Evolutionary conservation across 106 monocot species (phyloP).

Genomic region (Cymbidium sinense): DNA sequence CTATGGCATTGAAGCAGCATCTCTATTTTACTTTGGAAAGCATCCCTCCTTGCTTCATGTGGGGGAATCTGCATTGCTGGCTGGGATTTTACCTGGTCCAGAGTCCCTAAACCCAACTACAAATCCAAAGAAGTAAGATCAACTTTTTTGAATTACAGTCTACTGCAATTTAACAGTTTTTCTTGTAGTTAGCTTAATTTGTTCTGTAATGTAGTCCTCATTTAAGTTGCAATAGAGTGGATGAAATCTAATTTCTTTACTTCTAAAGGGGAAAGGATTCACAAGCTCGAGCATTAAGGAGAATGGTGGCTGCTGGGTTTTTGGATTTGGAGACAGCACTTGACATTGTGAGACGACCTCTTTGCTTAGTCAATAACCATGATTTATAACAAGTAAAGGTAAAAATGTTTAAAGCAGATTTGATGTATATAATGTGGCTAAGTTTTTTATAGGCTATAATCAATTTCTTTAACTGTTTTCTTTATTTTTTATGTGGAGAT

Average conservation of each 20-base stretch:
- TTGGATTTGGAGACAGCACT: conserved; percentile 41
- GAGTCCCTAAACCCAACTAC: conserved; percentile 36
- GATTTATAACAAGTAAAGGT: not conserved
- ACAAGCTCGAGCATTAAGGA: conserved; percentile 36
- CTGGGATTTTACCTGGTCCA: conserved; percentile 52
- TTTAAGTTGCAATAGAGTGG: not conserved
- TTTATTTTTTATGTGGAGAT: not conserved
- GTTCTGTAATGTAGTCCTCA: not conserved
- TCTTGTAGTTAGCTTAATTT: not conserved
- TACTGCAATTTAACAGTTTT: not conserved
- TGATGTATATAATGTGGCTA: not conserved
- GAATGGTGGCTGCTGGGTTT: conserved; percentile 39
- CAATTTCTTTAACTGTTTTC: not conserved
- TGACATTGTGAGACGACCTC: conserved; percentile 26
- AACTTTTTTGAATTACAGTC: conserved; percentile 3
- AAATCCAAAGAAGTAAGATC: conserved; percentile 21
- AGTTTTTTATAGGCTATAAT: not conserved
- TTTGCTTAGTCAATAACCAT: conserved; percentile 9
- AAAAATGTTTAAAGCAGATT: not conserved
- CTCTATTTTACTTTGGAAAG: conserved; percentile 48
- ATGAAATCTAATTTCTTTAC: not conserved
- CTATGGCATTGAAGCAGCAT: conserved; percentile 41
- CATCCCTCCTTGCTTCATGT: conserved; percentile 32
- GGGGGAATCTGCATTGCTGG: conserved; percentile 41
- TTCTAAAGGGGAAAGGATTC: conserved; percentile 25